A percentile compares a stretch with the other conserved stretches of the same genome.
Conservation (phyloP, 2,329 filamentous ascomycete genomes). For the Neonectria punicea region DNA sequence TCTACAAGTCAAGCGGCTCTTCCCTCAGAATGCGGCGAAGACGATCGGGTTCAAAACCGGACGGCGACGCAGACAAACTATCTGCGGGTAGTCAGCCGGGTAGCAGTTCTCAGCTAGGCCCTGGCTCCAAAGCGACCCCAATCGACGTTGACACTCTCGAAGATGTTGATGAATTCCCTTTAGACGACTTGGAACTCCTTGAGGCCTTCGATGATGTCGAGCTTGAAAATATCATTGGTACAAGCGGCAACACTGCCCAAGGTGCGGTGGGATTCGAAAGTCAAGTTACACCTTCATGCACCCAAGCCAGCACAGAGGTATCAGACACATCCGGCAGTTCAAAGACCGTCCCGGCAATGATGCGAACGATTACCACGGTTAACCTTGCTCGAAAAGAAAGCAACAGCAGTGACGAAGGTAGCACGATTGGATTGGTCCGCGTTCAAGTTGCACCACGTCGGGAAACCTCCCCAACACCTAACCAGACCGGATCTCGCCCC, state of each 20-base stretch:
- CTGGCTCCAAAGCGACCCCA: background rate
- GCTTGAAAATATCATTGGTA: constrained; percentile 15
- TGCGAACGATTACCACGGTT: constrained; percentile 46
- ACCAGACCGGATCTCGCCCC: constrained; percentile 11
- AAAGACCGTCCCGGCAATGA: constrained; percentile 24
- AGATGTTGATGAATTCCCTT: constrained; percentile 1
- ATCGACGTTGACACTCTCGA: background rate
- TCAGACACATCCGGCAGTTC: background rate
- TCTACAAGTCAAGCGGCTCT: constrained; percentile 46
- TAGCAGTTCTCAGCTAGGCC: background rate
- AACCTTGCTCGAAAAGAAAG: constrained; percentile 49
- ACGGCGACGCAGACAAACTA: constrained; percentile 1
- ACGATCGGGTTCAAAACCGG: no score
- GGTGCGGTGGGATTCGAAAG: background rate
- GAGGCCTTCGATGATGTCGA: constrained; percentile 23
- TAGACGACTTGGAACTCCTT: constrained; percentile 24
- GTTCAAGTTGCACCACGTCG: constrained; percentile 40
- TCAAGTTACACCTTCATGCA: background rate
- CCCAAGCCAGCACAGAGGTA: background rate
- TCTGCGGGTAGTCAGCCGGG: background rate
- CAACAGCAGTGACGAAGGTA: constrained; percentile 44
- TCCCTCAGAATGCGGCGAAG: background rate
- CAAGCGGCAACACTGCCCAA: background rate
- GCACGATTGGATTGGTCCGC: constrained; percentile 31
- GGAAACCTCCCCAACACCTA: constrained; percentile 10